phyloP scores from a whole-genome alignment of 805 yeast genomes.

The Zygoascus bituminiphila region DNA sequence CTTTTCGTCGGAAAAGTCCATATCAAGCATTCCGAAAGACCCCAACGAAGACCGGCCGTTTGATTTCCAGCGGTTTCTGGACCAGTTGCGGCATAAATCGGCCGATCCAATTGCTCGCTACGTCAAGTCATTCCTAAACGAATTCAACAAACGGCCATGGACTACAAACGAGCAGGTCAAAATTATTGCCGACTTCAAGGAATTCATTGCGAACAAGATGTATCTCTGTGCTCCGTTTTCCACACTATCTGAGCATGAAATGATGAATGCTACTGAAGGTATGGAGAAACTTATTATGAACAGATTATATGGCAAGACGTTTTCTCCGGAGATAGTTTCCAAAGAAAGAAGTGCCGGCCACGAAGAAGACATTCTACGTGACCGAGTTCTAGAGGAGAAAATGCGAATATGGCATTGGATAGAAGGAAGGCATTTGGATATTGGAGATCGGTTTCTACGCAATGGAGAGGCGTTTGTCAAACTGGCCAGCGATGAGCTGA shows the following conservation, averaged over 20 bases:
- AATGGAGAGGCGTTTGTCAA: conserved; percentile 46
- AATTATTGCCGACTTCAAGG: conserved; percentile 66
- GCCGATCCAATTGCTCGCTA: conserved; percentile 90
- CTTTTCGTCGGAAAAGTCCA: not conserved
- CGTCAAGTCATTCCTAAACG: conserved; percentile 71
- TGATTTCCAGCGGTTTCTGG: conserved; percentile 76
- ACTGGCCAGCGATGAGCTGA: conserved; percentile 66
- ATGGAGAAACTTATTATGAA: conserved; percentile 90
- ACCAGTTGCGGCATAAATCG: conserved; percentile 56
- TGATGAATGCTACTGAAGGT: conserved; percentile 78
- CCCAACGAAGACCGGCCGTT: conserved; percentile 34
- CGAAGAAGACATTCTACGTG: conserved; percentile 54
- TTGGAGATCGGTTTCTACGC: conserved; percentile 44
- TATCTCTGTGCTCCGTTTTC: conserved; percentile 63
- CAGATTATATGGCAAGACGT: conserved; percentile 65
- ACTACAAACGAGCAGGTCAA: conserved; percentile 70
- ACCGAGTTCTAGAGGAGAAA: conserved; percentile 42
- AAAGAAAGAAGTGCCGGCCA: conserved; percentile 45
- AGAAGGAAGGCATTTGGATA: conserved; percentile 67
- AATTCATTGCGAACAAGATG: conserved; percentile 50
- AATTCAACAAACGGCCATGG: conserved; percentile 65
- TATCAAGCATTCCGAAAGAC: not conserved
- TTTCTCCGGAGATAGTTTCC: conserved; percentile 61
- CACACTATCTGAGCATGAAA: conserved; percentile 47
- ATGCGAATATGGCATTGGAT: conserved; percentile 64